phyloP scores from a whole-genome alignment of 495 filamentous ascomycete genomes.

The Neurospora tetraspora region DNA sequence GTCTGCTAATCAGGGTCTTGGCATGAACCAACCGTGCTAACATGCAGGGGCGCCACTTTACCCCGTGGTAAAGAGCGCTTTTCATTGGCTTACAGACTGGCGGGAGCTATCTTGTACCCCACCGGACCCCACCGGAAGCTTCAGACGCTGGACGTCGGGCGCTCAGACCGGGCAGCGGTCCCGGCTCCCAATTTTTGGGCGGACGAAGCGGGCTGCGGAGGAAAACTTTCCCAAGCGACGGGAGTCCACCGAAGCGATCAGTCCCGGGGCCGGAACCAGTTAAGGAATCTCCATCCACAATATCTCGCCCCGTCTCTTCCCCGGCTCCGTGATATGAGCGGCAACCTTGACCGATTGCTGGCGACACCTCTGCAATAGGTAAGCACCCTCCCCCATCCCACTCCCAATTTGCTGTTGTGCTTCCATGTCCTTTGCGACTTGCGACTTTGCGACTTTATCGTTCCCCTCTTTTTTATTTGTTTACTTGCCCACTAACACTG shows the following conservation, averaged over 20 bases:
- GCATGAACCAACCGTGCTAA: neutral
- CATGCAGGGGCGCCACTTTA: neutral
- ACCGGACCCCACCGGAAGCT: neutral
- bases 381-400: neutral
- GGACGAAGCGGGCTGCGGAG: neutral
- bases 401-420: neutral
- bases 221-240: conserved; percentile 15
- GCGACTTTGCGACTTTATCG: neutral
- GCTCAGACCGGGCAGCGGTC: conserved; percentile 6
- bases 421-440: neutral
- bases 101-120: neutral
- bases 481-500: neutral
- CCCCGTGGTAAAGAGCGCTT: neutral
- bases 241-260: neutral
- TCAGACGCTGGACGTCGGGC: conserved; percentile 2
- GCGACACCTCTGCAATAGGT: conserved; percentile 11
- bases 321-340: conserved; percentile 9
- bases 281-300: neutral
- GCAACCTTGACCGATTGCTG: conserved; percentile 1
- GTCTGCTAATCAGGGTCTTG: neutral
- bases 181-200: conserved; percentile 3
- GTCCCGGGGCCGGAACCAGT: neutral
- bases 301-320: neutral
- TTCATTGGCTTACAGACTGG: neutral
- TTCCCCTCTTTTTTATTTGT: neutral